Evolutionary conservation across 768 basidiomycete species (phyloP).

Genomic region (Multifurca ochricompacta): DNA sequence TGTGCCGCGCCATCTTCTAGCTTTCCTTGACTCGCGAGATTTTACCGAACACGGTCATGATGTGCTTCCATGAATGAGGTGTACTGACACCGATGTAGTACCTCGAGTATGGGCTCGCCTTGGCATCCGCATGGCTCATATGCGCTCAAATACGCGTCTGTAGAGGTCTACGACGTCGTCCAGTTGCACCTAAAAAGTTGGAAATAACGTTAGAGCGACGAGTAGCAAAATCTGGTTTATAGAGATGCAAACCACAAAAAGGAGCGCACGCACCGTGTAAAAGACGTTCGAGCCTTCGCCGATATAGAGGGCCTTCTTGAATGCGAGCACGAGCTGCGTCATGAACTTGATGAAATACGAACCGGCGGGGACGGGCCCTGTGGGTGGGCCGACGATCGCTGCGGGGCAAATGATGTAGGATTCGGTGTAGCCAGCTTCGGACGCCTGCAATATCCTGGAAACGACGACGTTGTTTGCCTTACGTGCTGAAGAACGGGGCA

Average conservation of each 20-base stretch:
- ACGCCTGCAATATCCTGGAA: constrained; percentile 4
- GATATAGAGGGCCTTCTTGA: constrained; percentile 1
- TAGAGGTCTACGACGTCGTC: constrained; percentile 10
- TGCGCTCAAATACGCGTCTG: constrained; percentile 5
- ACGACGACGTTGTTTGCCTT: not conserved
- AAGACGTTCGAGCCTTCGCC: constrained; percentile 12
- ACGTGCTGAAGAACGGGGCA: not conserved
- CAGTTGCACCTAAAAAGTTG: not conserved
- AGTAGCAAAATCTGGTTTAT: no score
- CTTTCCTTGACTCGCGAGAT: not conserved
- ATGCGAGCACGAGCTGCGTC: not conserved
- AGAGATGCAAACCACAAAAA: not conserved
- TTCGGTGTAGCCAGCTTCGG: not conserved
- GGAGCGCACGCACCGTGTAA: not conserved
- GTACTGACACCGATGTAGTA: constrained; percentile 8
- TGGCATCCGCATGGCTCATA: not conserved
- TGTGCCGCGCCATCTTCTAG: constrained; percentile 3
- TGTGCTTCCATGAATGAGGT: constrained; percentile 4
- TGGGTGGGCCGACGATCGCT: constrained; percentile 5
- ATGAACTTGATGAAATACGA: constrained; percentile 9
- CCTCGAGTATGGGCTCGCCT: constrained; percentile 14
- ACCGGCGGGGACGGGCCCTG: not conserved
- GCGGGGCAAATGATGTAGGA: constrained; percentile 11
- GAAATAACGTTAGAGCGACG: not conserved
- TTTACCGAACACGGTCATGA: not conserved